These are phyloP conservation scores for Clarkia xantiana DNA, from an alignment of 345 rosid genomes.

Conservation along the genomic window DNA sequence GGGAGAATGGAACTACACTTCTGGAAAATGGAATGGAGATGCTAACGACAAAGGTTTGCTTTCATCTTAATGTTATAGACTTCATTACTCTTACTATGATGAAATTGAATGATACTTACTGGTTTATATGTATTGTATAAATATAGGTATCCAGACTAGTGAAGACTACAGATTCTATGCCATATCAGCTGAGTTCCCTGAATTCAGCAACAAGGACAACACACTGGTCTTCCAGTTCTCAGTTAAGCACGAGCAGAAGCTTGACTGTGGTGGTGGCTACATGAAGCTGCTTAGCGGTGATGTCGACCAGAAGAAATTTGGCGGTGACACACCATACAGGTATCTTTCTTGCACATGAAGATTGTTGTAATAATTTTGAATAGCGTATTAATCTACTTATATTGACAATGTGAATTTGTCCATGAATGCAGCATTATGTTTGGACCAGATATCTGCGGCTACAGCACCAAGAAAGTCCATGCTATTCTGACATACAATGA, in stretches of 20 bases:
- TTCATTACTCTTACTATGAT: background rate
- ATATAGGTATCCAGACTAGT: conserved; percentile 77
- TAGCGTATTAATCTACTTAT: background rate
- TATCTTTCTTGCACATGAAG: background rate
- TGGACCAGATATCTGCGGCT: conserved; percentile 97
- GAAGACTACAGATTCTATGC: conserved; percentile 43
- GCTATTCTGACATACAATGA: conserved; percentile 80
- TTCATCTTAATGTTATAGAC: background rate
- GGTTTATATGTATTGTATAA: background rate
- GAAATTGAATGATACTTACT: background rate
- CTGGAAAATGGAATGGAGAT: conserved; percentile 90
- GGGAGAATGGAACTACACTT: conserved; percentile 82
- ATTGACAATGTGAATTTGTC: conserved; percentile 1
- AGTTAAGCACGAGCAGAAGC: conserved; percentile 39
- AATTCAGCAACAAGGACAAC: conserved; percentile 34
- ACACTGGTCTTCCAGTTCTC: conserved; percentile 45
- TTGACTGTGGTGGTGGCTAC: conserved; percentile 45
- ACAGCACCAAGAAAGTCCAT: conserved; percentile 95
- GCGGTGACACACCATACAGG: conserved; percentile 96
- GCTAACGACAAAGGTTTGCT: conserved; percentile 68
- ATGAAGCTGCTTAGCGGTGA: conserved; percentile 68
- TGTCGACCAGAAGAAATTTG: conserved; percentile 84
- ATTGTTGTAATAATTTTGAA: too few relatives aligned
- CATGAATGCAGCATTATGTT: conserved; percentile 76
- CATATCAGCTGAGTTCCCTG: conserved; percentile 40